phyloP scores from a whole-genome alignment of 1,284 basidiomycete genomes.

The Tylopilus orsonianus region DNA sequence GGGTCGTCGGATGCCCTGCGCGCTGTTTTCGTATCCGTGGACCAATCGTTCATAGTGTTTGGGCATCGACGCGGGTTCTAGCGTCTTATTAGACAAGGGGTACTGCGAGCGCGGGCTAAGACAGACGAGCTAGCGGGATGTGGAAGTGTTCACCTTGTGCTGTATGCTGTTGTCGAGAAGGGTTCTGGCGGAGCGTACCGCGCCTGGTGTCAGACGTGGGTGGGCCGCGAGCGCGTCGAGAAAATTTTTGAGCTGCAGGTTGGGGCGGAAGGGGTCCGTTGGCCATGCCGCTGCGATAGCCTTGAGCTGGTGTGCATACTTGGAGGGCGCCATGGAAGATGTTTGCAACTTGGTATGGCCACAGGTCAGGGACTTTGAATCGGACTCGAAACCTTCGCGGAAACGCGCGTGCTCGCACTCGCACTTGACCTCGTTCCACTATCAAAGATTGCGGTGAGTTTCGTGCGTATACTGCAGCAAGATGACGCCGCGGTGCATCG shows the following conservation, averaged over 20 bases:
- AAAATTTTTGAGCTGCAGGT: conserved; percentile 66
- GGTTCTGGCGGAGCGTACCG: conserved; percentile 56
- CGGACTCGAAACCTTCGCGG: conserved; percentile 29
- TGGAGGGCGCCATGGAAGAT: conserved; percentile 36
- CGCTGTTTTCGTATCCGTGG: conserved; percentile 70
- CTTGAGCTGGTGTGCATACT: conserved; percentile 49
- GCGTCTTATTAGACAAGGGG: conserved; percentile 56
- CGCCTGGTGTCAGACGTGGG: conserved; percentile 59
- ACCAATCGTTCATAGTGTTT: conserved; percentile 68
- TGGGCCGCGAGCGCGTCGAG: conserved; percentile 63
- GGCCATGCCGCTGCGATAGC: conserved; percentile 59
- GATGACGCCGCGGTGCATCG: background rate
- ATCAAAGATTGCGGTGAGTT: background rate
- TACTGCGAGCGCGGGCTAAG: conserved; percentile 44
- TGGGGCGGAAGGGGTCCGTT: conserved; percentile 69
- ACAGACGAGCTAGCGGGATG: background rate
- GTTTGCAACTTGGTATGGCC: background rate
- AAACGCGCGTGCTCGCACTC: background rate
- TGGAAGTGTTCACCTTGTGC: conserved; percentile 46
- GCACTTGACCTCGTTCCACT: background rate
- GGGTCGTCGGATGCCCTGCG: conserved; percentile 68
- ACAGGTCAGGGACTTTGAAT: conserved; percentile 18
- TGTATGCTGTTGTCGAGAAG: conserved; percentile 54
- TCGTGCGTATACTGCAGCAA: background rate
- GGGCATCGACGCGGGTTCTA: conserved; percentile 68